A percentile compares a stretch with the other conserved stretches of the same genome.
Conservation (phyloP, 495 filamentous ascomycete genomes). For the Platismatia glauca region DNA sequence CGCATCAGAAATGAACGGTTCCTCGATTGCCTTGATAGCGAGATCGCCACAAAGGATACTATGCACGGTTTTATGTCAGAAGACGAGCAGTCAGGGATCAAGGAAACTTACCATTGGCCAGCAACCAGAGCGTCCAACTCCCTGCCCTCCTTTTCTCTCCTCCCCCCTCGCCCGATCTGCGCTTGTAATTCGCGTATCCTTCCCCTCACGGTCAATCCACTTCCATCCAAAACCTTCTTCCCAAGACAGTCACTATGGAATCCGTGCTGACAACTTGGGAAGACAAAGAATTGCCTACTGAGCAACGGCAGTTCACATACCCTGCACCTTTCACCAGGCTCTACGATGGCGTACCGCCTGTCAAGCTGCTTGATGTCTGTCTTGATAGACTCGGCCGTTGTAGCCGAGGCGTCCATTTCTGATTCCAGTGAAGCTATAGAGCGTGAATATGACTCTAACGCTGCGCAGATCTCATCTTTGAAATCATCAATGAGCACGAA, state of each 20-base stretch:
- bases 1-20: slow-evolving; percentile 67
- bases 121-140: slow-evolving; percentile 87
- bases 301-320: slow-evolving; percentile 77
- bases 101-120: slow-evolving; percentile 57
- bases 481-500: slow-evolving; percentile 99
- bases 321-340: slow-evolving; percentile 90
- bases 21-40: slow-evolving; percentile 85
- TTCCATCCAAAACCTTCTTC: slow-evolving; percentile 63
- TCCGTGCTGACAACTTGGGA: slow-evolving; percentile 86
- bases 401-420: slow-evolving; percentile 90
- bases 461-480: slow-evolving; percentile 93
- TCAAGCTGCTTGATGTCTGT: slow-evolving; percentile 76
- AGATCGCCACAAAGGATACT: slow-evolving; percentile 88
- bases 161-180: slow-evolving; percentile 61
- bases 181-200: slow-evolving; percentile 79
- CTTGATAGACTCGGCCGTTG: slow-evolving; percentile 82
- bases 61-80: neutral
- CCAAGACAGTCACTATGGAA: slow-evolving; percentile 93
- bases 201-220: slow-evolving; percentile 44
- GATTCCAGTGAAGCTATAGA: slow-evolving; percentile 82
- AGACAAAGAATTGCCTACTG: slow-evolving; percentile 90
- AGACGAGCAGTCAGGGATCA: neutral
- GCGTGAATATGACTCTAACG: slow-evolving; percentile 82
- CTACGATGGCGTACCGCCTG: slow-evolving; percentile 87
- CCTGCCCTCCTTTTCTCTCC: slow-evolving; percentile 71